Evolutionary conservation across 2,329 filamentous ascomycete genomes (phyloP), one percentile per base, ranked within the genome.

Genomic region (Colletotrichum acutatum): DNA sequence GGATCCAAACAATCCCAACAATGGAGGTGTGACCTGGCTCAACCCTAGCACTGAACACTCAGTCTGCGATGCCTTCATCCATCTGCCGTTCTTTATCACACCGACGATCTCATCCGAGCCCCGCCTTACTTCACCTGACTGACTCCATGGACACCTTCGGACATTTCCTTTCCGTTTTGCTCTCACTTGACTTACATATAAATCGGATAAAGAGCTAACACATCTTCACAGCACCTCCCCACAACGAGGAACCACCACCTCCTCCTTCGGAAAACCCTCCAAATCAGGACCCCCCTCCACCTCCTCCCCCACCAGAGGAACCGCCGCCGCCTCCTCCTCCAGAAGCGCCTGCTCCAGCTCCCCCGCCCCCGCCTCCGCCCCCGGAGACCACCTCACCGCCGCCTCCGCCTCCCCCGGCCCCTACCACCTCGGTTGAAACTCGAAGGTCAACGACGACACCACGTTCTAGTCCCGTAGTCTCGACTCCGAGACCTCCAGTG

Each of bases 151-250:
- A 46, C 4, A 26, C 34, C 14, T 56, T 42, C 46, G 70, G 46
- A 63, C 37, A 53, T 69, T 68, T 64, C 22, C 24, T 56, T 69
- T 64, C 32, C 53, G 66, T 72, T 14, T 60, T 64, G 11, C 28
- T 61, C 46, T 72, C 60, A 12, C 19, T 19, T 46, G 22, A 46
- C 56, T 52, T 34, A 6, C 37, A 42, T 11, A 22, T 12, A 9
- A 28, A 22, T 16, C 24, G 32, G 28, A 46, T 16, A 19, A 4
- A n/a, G 24, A 69, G 59, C 66, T 69, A 72, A 72, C 32, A 4
- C 34, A 16, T 4, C 22, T n/a, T 56, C 54, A 63, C 22, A 69
- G 69, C 42, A 12, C 42, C 42, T 49, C 52, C 54, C 22, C 11
- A 53, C 64, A 67, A 24, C 46, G 66, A 69, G 66, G 42, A 64